Evolutionary conservation across 2,329 filamentous ascomycete genomes (phyloP).

Genomic region (Pseudogymnoascus sp.): DNA sequence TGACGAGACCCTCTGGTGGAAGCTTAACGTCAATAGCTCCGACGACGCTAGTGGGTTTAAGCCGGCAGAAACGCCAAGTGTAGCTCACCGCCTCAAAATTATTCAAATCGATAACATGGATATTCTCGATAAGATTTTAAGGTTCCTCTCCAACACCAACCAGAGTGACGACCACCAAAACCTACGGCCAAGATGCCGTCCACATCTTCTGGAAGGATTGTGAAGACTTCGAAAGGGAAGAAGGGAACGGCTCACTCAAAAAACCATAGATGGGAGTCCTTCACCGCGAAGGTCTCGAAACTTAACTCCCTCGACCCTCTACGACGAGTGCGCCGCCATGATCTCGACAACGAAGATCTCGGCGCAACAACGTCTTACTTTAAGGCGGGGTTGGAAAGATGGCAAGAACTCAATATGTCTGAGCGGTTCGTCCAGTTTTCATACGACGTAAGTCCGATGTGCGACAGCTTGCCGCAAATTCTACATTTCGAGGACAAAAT

Average conservation of each 20-base stretch:
- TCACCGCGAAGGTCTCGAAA: conserved; percentile 81
- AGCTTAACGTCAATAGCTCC: not conserved
- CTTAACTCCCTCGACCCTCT: conserved; percentile 86
- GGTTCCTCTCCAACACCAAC: conserved; percentile 4
- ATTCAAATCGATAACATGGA: conserved; percentile 6
- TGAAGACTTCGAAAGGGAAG: conserved; percentile 62
- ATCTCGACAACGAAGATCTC: conserved; percentile 71
- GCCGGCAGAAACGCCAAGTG: conserved; percentile 1
- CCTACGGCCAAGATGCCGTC: conserved; percentile 45
- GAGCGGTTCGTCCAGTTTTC: conserved; percentile 71
- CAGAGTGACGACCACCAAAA: conserved; percentile 6
- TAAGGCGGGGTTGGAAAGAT: conserved; percentile 71
- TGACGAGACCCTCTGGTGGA: not conserved
- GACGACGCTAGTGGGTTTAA: not conserved
- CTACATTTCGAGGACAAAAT: conserved; percentile 84
- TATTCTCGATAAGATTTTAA: conserved; percentile 8
- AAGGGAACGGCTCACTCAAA: conserved; percentile 66
- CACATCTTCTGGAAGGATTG: conserved; percentile 57
- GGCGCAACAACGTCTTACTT: conserved; percentile 80
- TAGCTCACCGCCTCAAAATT: conserved; percentile 7
- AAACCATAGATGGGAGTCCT: conserved; percentile 84
- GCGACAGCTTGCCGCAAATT: conserved; percentile 85
- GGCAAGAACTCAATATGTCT: conserved; percentile 86
- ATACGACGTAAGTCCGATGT: conserved; percentile 65
- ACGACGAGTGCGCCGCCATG: conserved; percentile 77